Evolutionary conservation across 2,329 filamentous ascomycete genomes (phyloP).

Genomic region (Penicillium sp.): DNA sequence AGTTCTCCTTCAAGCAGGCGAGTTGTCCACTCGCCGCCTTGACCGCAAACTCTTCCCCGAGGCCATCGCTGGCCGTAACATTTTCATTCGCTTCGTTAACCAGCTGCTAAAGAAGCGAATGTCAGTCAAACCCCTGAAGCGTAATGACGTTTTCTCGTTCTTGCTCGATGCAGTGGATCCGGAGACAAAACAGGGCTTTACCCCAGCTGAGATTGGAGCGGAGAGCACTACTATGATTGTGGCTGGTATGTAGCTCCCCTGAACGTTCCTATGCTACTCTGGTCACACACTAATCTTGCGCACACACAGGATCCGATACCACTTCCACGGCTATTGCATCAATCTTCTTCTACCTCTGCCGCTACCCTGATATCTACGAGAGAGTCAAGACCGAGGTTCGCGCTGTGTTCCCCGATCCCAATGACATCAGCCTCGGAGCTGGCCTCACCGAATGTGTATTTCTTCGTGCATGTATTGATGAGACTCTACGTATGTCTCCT

Average conservation of each 20-base stretch:
- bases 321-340: constrained; percentile 33
- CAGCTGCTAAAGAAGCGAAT: constrained; percentile 18
- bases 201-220: constrained; percentile 41
- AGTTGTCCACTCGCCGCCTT: constrained; percentile 6
- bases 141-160: constrained; percentile 43
- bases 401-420: constrained; percentile 26
- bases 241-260: constrained; percentile 27
- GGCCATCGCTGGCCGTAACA: constrained; percentile 38
- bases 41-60: constrained; percentile 11
- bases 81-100: constrained; percentile 23
- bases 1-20: constrained; percentile 7
- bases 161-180: constrained; percentile 42
- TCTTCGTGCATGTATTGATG: constrained; percentile 38
- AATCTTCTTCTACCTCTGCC: constrained; percentile 35
- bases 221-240: constrained; percentile 45
- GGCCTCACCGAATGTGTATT: constrained; percentile 31
- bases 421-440: constrained; percentile 31
- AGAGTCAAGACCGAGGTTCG: constrained; percentile 30
- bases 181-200: constrained; percentile 34
- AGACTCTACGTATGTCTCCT: constrained; percentile 30
- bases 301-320: constrained; percentile 31
- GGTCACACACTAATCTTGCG: background rate
- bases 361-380: constrained; percentile 25
- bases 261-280: background rate
- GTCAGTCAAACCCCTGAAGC: constrained; percentile 26